phyloP scores from a whole-genome alignment of 1,284 basidiomycete species.

The Wallemia mellicola region DNA sequence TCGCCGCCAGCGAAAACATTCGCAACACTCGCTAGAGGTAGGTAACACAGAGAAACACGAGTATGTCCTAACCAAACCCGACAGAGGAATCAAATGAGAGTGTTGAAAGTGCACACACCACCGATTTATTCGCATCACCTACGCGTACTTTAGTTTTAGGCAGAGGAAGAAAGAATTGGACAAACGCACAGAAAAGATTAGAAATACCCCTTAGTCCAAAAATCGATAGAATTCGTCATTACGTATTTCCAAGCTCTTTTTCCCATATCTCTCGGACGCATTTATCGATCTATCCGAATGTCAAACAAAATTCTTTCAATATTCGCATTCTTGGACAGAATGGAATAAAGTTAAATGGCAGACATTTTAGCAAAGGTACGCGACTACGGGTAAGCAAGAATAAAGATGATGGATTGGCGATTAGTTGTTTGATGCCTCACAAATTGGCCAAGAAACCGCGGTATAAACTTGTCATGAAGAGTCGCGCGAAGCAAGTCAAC shows the following conservation, averaged over 20 bases:
- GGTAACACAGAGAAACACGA: no score
- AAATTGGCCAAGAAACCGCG: background rate
- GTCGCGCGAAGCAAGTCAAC: background rate
- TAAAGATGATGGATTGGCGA: background rate
- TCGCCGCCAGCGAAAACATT: no score
- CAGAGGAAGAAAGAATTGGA: background rate
- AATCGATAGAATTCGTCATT: background rate
- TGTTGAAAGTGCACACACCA: background rate
- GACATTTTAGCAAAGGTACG: background rate
- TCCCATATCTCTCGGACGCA: background rate
- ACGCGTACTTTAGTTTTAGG: background rate
- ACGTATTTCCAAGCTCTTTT: background rate
- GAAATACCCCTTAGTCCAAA: background rate
- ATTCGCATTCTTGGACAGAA: background rate
- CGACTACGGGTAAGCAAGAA: background rate
- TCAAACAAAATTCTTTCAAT: background rate
- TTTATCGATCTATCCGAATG: background rate
- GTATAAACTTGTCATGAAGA: background rate
- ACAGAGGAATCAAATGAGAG: background rate
- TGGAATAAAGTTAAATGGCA: background rate
- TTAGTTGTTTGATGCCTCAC: background rate
- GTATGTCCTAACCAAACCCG: background rate
- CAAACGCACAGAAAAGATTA: no score
- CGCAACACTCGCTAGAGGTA: no score
- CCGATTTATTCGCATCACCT: background rate